These are phyloP conservation scores for Kregervanrija fluxuum DNA, from an alignment of 805 yeast species.

Conservation along the genomic window DNA sequence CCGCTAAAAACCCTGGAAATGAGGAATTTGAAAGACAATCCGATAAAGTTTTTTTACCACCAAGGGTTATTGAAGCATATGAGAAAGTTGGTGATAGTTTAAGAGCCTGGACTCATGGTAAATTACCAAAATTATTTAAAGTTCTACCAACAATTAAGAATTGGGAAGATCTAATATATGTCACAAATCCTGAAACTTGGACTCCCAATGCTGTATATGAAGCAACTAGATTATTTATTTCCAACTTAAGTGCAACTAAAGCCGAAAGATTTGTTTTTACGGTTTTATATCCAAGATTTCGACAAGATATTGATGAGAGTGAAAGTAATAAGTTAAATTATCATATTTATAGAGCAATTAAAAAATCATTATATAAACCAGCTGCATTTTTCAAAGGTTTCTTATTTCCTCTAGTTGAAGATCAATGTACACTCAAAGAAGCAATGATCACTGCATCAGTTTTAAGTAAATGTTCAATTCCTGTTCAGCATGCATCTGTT, in stretches of 20 bases:
- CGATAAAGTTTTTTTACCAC: constrained; percentile 85
- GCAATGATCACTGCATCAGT: constrained; percentile 95
- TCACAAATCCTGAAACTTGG: constrained; percentile 90
- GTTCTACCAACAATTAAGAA: constrained; percentile 87
- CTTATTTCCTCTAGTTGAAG: constrained; percentile 81
- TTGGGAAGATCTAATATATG: constrained; percentile 93
- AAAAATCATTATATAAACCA: constrained; percentile 92
- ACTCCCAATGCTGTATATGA: constrained; percentile 92
- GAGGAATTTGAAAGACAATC: constrained; percentile 33
- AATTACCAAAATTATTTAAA: constrained; percentile 92
- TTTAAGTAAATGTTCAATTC: constrained; percentile 80
- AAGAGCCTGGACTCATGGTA: constrained; percentile 89
- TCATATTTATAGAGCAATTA: constrained; percentile 85
- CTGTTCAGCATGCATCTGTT: constrained; percentile 93
- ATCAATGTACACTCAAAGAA: constrained; percentile 86
- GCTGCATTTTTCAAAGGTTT: constrained; percentile 97
- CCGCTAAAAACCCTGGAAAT: constrained; percentile 18
- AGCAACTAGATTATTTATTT: constrained; percentile 90
- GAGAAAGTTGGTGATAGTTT: constrained; percentile 84
- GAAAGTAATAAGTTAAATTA: constrained; percentile 80
- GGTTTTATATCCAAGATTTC: constrained; percentile 65
- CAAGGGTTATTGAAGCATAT: constrained; percentile 93
- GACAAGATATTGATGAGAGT: constrained; percentile 61
- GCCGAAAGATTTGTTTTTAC: constrained; percentile 75
- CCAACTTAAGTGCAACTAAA: constrained; percentile 79